Evolutionary conservation across 305 asterid species (phyloP).

Genomic region (Stenogyne calaminthoides): DNA sequence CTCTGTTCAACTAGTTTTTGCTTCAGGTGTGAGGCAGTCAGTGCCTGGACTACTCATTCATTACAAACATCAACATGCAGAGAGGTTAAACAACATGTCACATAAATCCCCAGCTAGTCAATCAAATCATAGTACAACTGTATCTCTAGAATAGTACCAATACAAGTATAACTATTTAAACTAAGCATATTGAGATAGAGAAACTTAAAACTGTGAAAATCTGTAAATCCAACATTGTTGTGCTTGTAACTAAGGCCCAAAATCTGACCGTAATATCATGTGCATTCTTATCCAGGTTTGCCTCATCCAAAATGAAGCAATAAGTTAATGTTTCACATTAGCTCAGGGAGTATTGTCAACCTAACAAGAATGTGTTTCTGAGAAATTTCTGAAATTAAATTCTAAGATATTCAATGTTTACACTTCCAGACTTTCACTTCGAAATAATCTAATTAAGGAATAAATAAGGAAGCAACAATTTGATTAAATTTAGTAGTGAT

Average conservation of each 20-base stretch:
- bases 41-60: constrained; percentile 61
- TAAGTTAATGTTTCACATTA: background rate
- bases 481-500: background rate
- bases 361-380: constrained; percentile 7
- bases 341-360: background rate
- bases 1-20: constrained; percentile 42
- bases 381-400: background rate
- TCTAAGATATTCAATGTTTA: constrained; percentile 16
- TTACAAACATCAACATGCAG: constrained; percentile 27
- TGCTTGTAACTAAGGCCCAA: constrained; percentile 3
- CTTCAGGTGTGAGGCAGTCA: constrained; percentile 59
- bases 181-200: background rate
- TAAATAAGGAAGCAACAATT: background rate
- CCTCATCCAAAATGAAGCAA: constrained; percentile 7
- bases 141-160: background rate
- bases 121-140: background rate
- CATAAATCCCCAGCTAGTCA: background rate
- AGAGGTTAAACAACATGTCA: constrained; percentile 22
- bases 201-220: background rate
- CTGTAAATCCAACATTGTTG: background rate
- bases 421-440: background rate
- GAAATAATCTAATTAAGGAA: background rate
- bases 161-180: background rate
- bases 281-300: constrained; percentile 12
- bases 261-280: background rate